A percentile compares a stretch with the other conserved stretches of the same genome.
Evolutionary conservation across 805 yeast species (phyloP).

Genomic region (Candida maris): DNA sequence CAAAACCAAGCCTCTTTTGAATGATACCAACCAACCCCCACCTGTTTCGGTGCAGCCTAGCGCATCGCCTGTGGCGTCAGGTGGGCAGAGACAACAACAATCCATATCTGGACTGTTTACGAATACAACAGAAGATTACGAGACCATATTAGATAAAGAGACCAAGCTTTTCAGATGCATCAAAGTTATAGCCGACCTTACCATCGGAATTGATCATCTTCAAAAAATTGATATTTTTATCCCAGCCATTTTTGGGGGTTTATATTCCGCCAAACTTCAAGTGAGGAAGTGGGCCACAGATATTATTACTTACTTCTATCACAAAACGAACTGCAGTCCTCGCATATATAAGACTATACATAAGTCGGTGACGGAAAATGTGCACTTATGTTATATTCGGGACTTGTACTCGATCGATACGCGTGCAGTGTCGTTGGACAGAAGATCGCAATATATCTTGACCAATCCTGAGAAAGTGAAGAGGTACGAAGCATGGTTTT

Average conservation of each 20-base stretch:
- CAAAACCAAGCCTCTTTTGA: constrained; percentile 30
- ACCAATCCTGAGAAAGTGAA: constrained; percentile 23
- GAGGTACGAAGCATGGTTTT: constrained; percentile 34
- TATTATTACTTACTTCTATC: constrained; percentile 55
- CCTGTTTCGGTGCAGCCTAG: constrained; percentile 1
- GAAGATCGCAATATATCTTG: constrained; percentile 25
- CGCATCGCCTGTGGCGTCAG: neutral
- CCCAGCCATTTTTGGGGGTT: constrained; percentile 71
- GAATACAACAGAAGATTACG: constrained; percentile 30
- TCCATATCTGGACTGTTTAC: constrained; percentile 20
- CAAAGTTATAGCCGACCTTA: constrained; percentile 70
- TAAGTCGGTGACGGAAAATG: constrained; percentile 31
- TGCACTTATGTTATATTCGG: constrained; percentile 29
- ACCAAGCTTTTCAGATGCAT: constrained; percentile 74
- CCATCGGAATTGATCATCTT: constrained; percentile 68
- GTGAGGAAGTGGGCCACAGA: constrained; percentile 85
- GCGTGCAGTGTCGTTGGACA: constrained; percentile 21
- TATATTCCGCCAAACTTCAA: constrained; percentile 72
- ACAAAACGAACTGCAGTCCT: constrained; percentile 19
- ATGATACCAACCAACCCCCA: neutral
- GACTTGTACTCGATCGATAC: constrained; percentile 22
- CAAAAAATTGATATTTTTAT: constrained; percentile 50
- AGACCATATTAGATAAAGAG: constrained; percentile 56
- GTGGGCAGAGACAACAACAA: neutral
- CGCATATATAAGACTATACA: constrained; percentile 25